Conservation (phyloP, 2,329 filamentous ascomycete genomes). For the Fusarium acutatum region DNA sequence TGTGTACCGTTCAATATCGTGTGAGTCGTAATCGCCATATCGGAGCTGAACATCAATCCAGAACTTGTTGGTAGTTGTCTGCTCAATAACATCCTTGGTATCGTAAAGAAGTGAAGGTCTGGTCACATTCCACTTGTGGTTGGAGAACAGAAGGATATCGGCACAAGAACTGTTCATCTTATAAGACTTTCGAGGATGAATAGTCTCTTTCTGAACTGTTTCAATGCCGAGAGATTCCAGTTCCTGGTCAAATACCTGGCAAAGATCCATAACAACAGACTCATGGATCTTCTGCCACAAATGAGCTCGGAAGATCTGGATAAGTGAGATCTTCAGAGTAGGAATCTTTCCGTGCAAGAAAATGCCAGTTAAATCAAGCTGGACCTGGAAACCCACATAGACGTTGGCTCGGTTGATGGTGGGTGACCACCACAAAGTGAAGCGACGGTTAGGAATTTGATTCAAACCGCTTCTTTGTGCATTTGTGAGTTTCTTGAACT, state of each 20-base stretch:
- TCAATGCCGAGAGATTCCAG: constrained; percentile 95
- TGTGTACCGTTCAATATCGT: constrained; percentile 97
- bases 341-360: constrained; percentile 99
- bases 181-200: constrained; percentile 98
- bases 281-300: constrained; percentile 99
- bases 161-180: constrained; percentile 99
- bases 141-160: constrained; percentile 95
- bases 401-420: constrained; percentile 97
- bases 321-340: constrained; percentile 95
- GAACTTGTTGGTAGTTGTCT: constrained; percentile 98
- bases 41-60: constrained; percentile 97
- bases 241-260: constrained; percentile 98
- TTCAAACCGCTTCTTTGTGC: constrained; percentile 96
- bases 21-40: constrained; percentile 98
- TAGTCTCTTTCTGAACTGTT: constrained; percentile 98
- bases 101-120: constrained; percentile 93
- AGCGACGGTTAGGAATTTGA: constrained; percentile 98
- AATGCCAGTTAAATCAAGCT: constrained; percentile 96
- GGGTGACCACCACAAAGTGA: constrained; percentile 96
- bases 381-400: constrained; percentile 99
- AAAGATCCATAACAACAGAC: constrained; percentile 98
- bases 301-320: constrained; percentile 99
- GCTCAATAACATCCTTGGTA: constrained; percentile 93
- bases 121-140: constrained; percentile 99
- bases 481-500: constrained; percentile 99